A percentile compares a stretch with the other conserved stretches of the same genome.
Conservation (phyloP, 805 yeast genomes). For the Saturnispora galanensis region DNA sequence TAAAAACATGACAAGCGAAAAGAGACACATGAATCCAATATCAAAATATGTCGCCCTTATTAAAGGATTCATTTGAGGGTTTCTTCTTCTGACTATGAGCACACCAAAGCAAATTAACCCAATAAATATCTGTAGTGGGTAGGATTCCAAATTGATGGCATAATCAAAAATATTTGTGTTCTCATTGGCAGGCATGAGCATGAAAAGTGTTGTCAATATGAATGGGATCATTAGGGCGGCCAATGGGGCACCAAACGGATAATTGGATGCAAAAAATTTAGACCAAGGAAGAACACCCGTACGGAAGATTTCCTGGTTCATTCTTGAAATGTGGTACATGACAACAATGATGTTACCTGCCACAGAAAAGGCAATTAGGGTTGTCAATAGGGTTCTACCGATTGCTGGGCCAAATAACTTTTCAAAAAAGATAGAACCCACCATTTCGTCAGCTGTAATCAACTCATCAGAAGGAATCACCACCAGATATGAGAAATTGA, state of each 20-base stretch:
- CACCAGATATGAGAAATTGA: constrained; percentile 40
- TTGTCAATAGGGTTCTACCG: constrained; percentile 39
- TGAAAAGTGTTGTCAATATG: constrained; percentile 30
- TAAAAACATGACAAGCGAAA: constrained; percentile 39
- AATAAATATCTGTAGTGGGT: constrained; percentile 40
- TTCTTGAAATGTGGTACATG: constrained; percentile 41
- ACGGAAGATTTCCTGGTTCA: constrained; percentile 47
- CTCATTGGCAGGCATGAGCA: constrained; percentile 34
- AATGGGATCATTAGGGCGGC: constrained; percentile 37
- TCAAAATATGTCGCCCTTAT: constrained; percentile 44
- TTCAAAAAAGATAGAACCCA: constrained; percentile 43
- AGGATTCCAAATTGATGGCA: constrained; percentile 42
- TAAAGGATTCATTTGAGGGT: constrained; percentile 40
- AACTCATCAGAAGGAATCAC: constrained; percentile 42
- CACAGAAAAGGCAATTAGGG: constrained; percentile 42
- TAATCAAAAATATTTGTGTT: constrained; percentile 38
- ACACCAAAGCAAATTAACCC: constrained; percentile 48
- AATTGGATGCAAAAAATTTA: constrained; percentile 40
- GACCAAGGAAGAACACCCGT: constrained; percentile 48
- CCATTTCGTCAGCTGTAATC: constrained; percentile 35
- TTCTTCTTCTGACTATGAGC: constrained; percentile 42
- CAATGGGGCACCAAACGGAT: constrained; percentile 45
- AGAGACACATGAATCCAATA: constrained; percentile 33
- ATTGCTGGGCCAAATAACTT: constrained; percentile 38
- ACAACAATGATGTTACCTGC: constrained; percentile 51